Evolutionary conservation across 2,329 filamentous ascomycete genomes (phyloP), one percentile per base, ranked within the genome.

Genomic region (Colletotrichum plurivorum): DNA sequence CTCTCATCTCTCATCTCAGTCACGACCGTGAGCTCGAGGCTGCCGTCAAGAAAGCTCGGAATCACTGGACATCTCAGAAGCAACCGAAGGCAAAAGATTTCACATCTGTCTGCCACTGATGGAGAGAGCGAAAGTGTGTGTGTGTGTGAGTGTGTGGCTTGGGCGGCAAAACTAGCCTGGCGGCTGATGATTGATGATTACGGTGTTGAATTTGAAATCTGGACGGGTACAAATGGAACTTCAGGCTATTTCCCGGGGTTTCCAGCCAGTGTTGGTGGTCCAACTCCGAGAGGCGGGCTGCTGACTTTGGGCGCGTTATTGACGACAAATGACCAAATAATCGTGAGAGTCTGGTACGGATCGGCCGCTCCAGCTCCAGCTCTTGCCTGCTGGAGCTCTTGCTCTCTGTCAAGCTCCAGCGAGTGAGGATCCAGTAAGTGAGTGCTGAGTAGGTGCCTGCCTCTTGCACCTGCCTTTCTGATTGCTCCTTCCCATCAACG

Each of bases 121-220:
- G 54, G 41, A 36, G 31, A 36, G 10, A 10, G 10, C 31, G 31
- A 36, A 36, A 36, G 31, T 3, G 31, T 3, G 31, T 36, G 31
- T 10, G 27, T 31, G 25, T n/a, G 10, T 7, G 45, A 12, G 46
- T 49, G 41, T 56, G 59, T 52, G 53, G 64, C 55, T 65, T 63
- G 59, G 64, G 60, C 58, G 63, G 58, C 59, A 52, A 63, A 22
- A 20, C 25, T 36, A 57, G 52, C 64, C 59, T 63, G 58, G 48
- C 22, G 8, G 12, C n/a, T 18, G 15, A 49, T 52, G n/a, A 46
- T 18, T 8, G 45, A n/a, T 18, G 45, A 27, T 51, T 27, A 15
- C 51, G 49, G 43, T 51, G 36, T 22, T n/a, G 20, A 31, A 36
- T 60, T 53, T 16, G 39, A 9, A 12, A 36, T 48, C n/a, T 45